Conservation (phyloP, 495 filamentous ascomycete species). For the Cryomyces antarcticus region DNA sequence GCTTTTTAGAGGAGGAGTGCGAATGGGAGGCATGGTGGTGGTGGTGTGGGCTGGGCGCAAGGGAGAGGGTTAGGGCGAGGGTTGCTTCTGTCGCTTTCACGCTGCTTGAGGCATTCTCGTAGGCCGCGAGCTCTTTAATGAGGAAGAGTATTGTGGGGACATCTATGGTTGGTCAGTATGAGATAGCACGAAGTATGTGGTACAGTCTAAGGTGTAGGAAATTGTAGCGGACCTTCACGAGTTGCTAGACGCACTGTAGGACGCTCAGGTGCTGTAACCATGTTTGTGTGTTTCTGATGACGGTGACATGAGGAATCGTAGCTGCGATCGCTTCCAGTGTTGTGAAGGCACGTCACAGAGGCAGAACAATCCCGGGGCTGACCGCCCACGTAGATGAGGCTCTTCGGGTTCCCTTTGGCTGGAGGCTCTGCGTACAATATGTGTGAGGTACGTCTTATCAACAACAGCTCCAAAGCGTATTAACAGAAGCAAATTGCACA, state of each 20-base stretch:
- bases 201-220: not conserved
- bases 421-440: too few species aligned
- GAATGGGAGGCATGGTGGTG: not conserved
- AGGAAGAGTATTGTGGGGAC: constrained; percentile 60
- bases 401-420: too few species aligned
- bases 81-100: constrained; percentile 61
- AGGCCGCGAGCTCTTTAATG: constrained; percentile 74
- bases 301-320: too few species aligned
- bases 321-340: too few species aligned
- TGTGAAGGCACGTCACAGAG: too few species aligned
- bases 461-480: too few species aligned
- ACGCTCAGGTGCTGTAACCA: too few species aligned
- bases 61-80: constrained; percentile 61
- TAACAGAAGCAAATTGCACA: too few species aligned
- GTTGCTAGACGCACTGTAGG: not conserved
- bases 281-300: too few species aligned
- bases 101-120: constrained; percentile 53
- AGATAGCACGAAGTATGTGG: not conserved
- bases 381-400: too few species aligned
- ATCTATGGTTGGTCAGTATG: constrained; percentile 32
- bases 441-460: too few species aligned
- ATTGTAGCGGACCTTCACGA: constrained; percentile 10
- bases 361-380: too few species aligned
- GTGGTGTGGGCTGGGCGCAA: constrained; percentile 25
- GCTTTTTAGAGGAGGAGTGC: not conserved